Base-by-base conservation (phyloP, 75 land plant genomes). In the Sequoiadendron giganteum region DNA sequence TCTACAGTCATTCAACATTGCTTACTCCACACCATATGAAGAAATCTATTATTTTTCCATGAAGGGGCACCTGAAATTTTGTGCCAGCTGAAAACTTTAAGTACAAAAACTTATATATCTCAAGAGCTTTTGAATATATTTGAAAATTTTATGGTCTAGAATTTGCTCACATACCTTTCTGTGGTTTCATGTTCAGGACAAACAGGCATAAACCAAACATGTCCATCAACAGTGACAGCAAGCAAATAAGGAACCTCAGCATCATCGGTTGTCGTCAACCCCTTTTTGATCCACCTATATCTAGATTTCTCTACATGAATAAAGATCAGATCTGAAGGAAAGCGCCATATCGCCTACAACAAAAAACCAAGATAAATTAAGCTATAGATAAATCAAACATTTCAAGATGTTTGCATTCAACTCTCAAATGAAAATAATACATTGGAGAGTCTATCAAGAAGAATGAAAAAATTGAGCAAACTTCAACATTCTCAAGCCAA, bases 281-380 rank as follows among this genome's bases (percentile, higher is more conserved):
- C 79, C 82, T 88, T 89, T 32, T 77, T 42, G 25, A 19, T 40
- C 39, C 34, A 58, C 43, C 78, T n/a, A 73, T 49, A 78, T 65
- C 52, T 58, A 34, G 70, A 36, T 84, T 83, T 84, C 21, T 84
- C 91, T 72, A 90, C 38, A 21, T 43, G 61, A 21, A 90, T 90
- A 52, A 82, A 89, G 16, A 90, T 87, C 45, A 90, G 91, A 82
- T 90, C 91, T 73, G 86, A 83, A 70, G 91, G 88, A 45, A 90
- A 90, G 52, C 91, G 61, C 91, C 91, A 90, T 56, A 90, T 90
- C 25, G 81, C 80, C 91, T 90, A n/a, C 47, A 28, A 89, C 32
- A 15, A 88, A 36, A 48, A 40, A 79, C 9, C 3, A 68, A 76
- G 47, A 25, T 49, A 40, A 86, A 40, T 38, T n/a, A 68, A 40